phyloP scores from a whole-genome alignment of 2,329 filamentous ascomycete species.

The Rhinocladiella mackenziei region DNA sequence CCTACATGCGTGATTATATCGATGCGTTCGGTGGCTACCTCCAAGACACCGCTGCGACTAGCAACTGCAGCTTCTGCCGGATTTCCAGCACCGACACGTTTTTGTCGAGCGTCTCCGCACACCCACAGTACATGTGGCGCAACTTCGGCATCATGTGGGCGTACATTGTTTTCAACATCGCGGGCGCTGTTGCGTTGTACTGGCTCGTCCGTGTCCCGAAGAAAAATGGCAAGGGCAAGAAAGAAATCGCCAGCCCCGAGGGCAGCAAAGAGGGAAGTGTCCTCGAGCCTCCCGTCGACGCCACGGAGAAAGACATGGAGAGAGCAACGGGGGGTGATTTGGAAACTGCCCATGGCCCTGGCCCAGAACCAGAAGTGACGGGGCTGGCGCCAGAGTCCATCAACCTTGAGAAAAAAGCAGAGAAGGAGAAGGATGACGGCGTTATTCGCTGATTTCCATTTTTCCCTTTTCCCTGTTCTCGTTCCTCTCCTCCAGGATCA shows the following conservation, averaged over 20 bases:
- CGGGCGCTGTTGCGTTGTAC: conserved; percentile 57
- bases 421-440: too few species aligned
- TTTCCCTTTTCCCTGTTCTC: too few species aligned
- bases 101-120: conserved; percentile 41
- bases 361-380: too few species aligned
- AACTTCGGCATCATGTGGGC: conserved; percentile 69
- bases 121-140: conserved; percentile 55
- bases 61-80: conserved; percentile 49
- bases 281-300: too few species aligned
- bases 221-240: conserved; percentile 29
- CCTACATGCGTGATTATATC: conserved; percentile 57
- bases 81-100: conserved; percentile 47
- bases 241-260: conserved; percentile 4
- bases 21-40: conserved; percentile 48
- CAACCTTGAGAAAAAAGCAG: too few species aligned
- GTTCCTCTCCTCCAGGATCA: too few species aligned
- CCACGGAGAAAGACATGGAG: too few species aligned
- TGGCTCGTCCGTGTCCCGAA: conserved; percentile 57
- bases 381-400: too few species aligned
- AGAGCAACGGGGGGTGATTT: too few species aligned
- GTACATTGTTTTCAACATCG: conserved; percentile 62
- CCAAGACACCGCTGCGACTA: conserved; percentile 44
- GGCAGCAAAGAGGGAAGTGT: too few species aligned
- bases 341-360: too few species aligned
- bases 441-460: too few species aligned